Percentiles rank a stretch among this genome's conserved stretches.
phyloP scores from a whole-genome alignment of 306 rosid genomes.

The Vigna reflexopilosa region DNA sequence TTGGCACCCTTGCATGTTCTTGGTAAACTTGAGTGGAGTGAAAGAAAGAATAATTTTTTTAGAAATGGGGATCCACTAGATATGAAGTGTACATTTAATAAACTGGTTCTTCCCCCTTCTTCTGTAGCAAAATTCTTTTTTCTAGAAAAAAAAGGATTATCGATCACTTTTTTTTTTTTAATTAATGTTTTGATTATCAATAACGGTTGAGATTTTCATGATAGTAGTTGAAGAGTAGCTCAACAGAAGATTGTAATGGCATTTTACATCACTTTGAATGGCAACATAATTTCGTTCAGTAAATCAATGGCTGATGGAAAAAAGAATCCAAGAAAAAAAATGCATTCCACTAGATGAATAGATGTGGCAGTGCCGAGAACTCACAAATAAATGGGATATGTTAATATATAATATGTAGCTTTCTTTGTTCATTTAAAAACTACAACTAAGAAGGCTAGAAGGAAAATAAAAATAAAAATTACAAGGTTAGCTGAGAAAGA shows the following conservation, averaged over 20 bases:
- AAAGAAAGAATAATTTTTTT: conserved; percentile 3
- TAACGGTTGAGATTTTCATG: neutral
- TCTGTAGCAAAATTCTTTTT: neutral
- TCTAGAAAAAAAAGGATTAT: neutral
- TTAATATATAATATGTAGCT: too few relatives aligned
- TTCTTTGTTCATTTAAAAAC: too few relatives aligned
- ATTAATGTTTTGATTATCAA: neutral
- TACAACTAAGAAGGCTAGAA: neutral
- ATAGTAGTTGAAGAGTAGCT: neutral
- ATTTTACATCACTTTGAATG: conserved; percentile 1
- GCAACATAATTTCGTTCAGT: neutral
- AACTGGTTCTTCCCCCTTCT: neutral
- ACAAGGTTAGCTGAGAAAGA: neutral
- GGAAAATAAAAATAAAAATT: neutral
- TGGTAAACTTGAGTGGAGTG: neutral
- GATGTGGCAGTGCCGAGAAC: neutral
- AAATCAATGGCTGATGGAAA: neutral
- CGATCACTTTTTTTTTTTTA: neutral
- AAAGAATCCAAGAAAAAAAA: neutral
- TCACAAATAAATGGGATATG: neutral
- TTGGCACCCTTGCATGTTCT: neutral
- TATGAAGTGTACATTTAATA: neutral
- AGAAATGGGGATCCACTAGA: neutral
- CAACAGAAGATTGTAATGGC: neutral
- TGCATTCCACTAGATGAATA: neutral